These are phyloP conservation scores for Mucor irregularis DNA, from an alignment of 371 early-diverging fungal species.

Conservation along the genomic window DNA sequence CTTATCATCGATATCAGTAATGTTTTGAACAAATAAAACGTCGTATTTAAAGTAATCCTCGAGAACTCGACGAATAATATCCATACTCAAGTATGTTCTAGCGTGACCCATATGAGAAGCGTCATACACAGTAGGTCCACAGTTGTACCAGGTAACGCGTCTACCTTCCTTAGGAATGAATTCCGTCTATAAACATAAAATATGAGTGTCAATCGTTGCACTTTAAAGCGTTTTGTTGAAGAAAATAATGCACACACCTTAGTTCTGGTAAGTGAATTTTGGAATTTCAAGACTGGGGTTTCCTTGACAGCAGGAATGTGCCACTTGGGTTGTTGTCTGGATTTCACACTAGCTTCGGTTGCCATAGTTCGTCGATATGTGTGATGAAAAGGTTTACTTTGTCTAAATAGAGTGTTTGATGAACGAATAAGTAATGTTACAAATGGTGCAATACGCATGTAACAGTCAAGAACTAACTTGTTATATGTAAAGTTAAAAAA, in stretches of 20 bases:
- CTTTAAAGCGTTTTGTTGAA: not conserved
- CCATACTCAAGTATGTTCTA: constrained; percentile 94
- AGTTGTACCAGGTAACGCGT: constrained; percentile 94
- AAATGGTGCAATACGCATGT: not conserved
- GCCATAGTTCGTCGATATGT: not conserved
- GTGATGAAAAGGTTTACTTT: not conserved
- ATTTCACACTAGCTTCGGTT: constrained; percentile 8
- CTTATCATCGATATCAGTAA: constrained; percentile 99
- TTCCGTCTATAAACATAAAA: constrained; percentile 64
- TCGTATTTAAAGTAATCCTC: constrained; percentile 97
- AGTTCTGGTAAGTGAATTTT: constrained; percentile 78
- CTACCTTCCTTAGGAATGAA: constrained; percentile 84
- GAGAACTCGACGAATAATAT: constrained; percentile 95
- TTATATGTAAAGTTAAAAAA: not conserved
- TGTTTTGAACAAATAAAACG: constrained; percentile 97
- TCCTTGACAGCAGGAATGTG: constrained; percentile 13
- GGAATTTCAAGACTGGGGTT: constrained; percentile 58
- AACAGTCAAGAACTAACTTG: no score
- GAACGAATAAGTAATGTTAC: not conserved
- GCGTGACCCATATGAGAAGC: constrained; percentile 99
- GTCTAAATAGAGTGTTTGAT: not conserved
- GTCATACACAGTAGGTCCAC: constrained; percentile 99
- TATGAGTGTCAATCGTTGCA: not conserved
- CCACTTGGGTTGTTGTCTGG: constrained; percentile 51
- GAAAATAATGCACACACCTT: no score